phyloP scores from a whole-genome alignment of 2,329 filamentous ascomycete species.

The Endoconidiophora laricicola region DNA sequence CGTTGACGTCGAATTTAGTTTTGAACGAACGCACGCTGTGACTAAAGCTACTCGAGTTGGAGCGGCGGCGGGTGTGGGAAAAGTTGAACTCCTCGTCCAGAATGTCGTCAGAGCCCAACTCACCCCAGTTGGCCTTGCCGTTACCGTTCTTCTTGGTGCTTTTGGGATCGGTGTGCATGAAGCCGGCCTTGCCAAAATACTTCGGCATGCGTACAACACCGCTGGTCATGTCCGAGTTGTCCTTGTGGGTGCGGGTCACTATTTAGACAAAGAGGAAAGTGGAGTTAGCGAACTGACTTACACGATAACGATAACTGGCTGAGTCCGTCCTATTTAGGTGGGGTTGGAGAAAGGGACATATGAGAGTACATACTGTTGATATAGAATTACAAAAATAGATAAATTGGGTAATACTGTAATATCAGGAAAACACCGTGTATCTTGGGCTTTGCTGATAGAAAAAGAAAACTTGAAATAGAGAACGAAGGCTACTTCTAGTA shows the following conservation, averaged over 20 bases:
- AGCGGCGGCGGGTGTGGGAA: conserved; percentile 73
- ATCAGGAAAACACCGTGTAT: neutral
- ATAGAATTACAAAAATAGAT: neutral
- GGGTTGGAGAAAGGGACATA: neutral
- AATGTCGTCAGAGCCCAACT: conserved; percentile 64
- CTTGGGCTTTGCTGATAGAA: neutral
- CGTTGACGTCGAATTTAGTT: conserved; percentile 90
- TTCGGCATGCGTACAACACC: conserved; percentile 82
- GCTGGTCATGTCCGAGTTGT: conserved; percentile 45
- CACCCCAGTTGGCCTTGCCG: conserved; percentile 89
- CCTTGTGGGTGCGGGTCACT: conserved; percentile 98
- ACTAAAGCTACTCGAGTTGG: conserved; percentile 68
- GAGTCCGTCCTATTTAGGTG: neutral
- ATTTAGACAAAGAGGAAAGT: conserved; percentile 5
- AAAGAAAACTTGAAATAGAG: neutral
- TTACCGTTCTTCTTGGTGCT: conserved; percentile 82
- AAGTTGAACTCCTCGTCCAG: conserved; percentile 72
- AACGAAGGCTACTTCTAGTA: neutral
- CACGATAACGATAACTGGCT: conserved; percentile 8
- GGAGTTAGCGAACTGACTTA: conserved; percentile 15
- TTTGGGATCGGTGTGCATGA: conserved; percentile 69
- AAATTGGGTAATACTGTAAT: neutral
- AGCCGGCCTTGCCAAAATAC: conserved; percentile 82
- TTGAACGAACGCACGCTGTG: conserved; percentile 63
- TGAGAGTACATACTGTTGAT: neutral